Evolutionary conservation across 2,329 filamentous ascomycete species (phyloP).

Genomic region (Colletotrichum tabaci): DNA sequence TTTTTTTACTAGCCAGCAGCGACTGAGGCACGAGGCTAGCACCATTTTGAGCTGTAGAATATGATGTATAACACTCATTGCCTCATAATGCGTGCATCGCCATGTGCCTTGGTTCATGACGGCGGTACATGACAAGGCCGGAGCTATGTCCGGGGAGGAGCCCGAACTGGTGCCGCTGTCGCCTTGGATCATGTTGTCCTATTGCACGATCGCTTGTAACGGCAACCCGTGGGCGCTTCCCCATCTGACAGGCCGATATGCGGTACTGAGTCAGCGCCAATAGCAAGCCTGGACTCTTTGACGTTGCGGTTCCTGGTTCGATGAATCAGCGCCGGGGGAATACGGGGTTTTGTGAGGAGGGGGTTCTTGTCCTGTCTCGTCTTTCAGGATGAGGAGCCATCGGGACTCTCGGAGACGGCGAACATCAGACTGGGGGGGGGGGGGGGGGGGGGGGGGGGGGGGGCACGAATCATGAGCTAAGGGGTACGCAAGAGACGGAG

Average conservation of each 20-base stretch:
- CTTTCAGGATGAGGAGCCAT: not conserved
- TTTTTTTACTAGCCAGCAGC: slow-evolving; percentile 20
- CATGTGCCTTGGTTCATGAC: not conserved
- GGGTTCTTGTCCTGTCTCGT: not conserved
- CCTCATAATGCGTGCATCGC: not conserved
- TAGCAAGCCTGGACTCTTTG: not conserved
- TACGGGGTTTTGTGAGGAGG: not conserved
- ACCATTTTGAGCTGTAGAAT: slow-evolving; percentile 37
- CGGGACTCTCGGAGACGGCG: too few relatives aligned
- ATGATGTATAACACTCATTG: slow-evolving; percentile 40
- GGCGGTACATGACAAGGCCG: slow-evolving; percentile 41
- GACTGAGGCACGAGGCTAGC: slow-evolving; percentile 9
- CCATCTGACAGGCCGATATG: not conserved
- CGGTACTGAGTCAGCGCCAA: not conserved
- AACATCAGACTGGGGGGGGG: not conserved
- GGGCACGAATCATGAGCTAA: not conserved
- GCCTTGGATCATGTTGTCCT: too few relatives aligned
- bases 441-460: not conserved
- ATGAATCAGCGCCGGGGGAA: not conserved
- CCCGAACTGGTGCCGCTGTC: too few relatives aligned
- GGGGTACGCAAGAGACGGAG: not conserved
- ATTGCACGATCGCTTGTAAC: not conserved
- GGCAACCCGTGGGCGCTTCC: not conserved
- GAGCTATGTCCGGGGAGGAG: too few relatives aligned
- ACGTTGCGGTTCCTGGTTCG: not conserved